phyloP scores from a whole-genome alignment of 768 basidiomycete species.

The Naganishia antarctica region DNA sequence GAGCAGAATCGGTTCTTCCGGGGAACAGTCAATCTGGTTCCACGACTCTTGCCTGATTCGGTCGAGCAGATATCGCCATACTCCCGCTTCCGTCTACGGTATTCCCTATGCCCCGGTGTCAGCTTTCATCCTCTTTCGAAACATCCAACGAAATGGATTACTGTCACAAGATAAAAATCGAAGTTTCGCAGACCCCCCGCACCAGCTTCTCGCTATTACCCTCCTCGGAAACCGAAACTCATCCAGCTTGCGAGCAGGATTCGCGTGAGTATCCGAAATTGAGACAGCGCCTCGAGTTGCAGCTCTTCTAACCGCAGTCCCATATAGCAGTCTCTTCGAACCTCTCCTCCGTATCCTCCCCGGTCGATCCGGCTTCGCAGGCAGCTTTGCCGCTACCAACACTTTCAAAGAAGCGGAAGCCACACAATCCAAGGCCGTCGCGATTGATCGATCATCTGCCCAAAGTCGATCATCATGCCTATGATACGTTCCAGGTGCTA shows the following conservation, averaged over 20 bases:
- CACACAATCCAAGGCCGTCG: background rate
- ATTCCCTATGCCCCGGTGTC: background rate
- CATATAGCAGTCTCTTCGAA: background rate
- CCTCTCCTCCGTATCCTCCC: background rate
- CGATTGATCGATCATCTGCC: conserved; percentile 73
- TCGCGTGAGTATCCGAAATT: background rate
- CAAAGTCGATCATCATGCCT: conserved; percentile 66
- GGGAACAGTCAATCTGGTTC: no score
- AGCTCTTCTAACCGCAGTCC: no score
- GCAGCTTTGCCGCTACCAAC: background rate
- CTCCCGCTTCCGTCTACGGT: no score
- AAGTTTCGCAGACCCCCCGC: background rate
- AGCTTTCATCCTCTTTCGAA: background rate
- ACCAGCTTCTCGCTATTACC: background rate
- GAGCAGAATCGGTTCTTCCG: no score
- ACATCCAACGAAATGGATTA: background rate
- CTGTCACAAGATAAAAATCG: background rate
- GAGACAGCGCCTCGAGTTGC: no score
- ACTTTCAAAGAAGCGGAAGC: background rate
- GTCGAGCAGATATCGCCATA: no score
- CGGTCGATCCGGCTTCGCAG: background rate
- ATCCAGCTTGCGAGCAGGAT: background rate
- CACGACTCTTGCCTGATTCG: no score
- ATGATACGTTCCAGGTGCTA: conserved; percentile 69
- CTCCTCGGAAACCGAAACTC: background rate